These are phyloP conservation scores for Apophysomyces variabilis DNA, from an alignment of 371 early-diverging fungal genomes.

Conservation along the genomic window DNA sequence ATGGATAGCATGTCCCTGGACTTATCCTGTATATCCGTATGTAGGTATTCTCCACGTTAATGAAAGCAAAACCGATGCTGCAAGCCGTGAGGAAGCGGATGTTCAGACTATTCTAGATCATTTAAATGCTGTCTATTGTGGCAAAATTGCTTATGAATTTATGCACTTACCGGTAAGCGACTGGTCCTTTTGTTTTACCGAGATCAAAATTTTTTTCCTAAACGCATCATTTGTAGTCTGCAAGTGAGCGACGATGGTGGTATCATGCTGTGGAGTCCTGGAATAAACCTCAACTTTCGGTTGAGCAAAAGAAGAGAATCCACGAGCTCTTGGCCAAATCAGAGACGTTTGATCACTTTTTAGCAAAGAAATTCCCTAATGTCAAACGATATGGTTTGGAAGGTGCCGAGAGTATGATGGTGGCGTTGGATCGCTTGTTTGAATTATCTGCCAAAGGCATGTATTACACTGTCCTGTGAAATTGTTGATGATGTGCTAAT, in stretches of 20 bases:
- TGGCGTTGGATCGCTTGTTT: constrained; percentile 88
- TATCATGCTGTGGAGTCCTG: constrained; percentile 84
- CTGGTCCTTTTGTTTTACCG: neutral
- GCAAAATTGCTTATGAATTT: constrained; percentile 93
- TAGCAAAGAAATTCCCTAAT: constrained; percentile 93
- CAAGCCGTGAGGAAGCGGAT: constrained; percentile 58
- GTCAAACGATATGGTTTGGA: constrained; percentile 96
- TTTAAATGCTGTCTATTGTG: constrained; percentile 79
- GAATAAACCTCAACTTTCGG: constrained; percentile 56
- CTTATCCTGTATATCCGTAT: neutral
- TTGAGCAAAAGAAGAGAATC: constrained; percentile 73
- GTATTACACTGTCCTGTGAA: neutral
- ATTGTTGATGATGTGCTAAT: neutral
- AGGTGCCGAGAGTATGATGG: constrained; percentile 97
- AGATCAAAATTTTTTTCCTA: neutral
- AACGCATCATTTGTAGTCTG: constrained; percentile 51
- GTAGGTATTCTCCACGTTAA: constrained; percentile 82
- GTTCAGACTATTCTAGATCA: constrained; percentile 74
- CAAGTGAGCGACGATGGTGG: constrained; percentile 90
- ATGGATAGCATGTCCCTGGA: neutral
- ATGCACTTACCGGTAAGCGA: constrained; percentile 80
- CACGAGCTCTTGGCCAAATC: constrained; percentile 76
- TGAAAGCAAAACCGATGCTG: constrained; percentile 46
- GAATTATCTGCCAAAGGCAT: constrained; percentile 59
- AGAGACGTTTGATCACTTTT: constrained; percentile 94